Conservation (phyloP, 495 filamentous ascomycete species). For the Lasiosphaeria miniovina region DNA sequence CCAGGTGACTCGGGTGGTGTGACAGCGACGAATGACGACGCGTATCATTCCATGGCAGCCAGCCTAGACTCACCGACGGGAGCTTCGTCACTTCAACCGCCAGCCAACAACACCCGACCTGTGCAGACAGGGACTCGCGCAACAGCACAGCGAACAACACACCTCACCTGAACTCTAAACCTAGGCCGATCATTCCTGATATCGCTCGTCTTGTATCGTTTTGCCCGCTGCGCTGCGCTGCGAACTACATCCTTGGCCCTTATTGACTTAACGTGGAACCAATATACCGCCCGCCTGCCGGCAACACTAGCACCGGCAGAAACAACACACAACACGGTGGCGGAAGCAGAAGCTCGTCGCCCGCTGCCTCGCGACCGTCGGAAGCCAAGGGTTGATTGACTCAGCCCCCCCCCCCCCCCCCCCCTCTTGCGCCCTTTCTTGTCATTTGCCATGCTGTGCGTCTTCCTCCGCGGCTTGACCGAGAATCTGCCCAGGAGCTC, state of each 20-base stretch:
- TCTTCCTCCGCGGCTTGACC: slow-evolving; percentile 7
- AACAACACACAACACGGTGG: neutral
- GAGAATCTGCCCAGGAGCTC: neutral
- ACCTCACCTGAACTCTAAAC: neutral
- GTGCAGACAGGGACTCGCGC: slow-evolving; percentile 1
- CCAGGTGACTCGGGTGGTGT: neutral
- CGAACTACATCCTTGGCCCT: slow-evolving; percentile 8
- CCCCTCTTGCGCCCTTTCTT: neutral
- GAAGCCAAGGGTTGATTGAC: neutral
- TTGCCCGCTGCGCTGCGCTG: neutral
- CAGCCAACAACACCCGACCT: slow-evolving; percentile 1
- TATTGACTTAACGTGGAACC: slow-evolving; percentile 8
- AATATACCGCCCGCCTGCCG: slow-evolving; percentile 2
- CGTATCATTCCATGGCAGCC: neutral
- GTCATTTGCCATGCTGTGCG: neutral
- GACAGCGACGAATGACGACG: neutral
- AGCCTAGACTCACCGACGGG: neutral
- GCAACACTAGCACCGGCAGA: neutral
- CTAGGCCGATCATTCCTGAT: neutral
- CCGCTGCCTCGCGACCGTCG: too few species aligned
- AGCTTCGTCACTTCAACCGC: neutral
- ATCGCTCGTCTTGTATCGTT: slow-evolving; percentile 3
- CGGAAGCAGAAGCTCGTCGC: neutral
- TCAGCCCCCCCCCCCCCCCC: neutral
- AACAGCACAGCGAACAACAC: neutral